Conservation (phyloP, 2,329 filamentous ascomycete genomes). For the Ascochyta pisi region DNA sequence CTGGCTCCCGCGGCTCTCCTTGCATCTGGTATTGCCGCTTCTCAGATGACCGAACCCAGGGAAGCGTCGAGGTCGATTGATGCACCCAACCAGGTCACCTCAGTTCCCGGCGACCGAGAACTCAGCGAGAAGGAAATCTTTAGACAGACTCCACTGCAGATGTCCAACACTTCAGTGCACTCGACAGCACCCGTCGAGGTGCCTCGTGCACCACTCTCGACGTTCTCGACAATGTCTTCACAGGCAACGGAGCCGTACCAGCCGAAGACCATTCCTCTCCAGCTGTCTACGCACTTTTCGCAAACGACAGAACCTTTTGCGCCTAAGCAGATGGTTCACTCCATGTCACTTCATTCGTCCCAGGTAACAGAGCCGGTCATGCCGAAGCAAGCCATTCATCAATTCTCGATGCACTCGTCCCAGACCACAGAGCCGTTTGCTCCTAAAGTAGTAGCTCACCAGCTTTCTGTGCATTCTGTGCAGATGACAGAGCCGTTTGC, state of each 20-base stretch:
- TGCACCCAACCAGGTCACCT: neutral
- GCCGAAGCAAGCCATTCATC: conserved; percentile 10
- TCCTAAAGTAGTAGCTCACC: conserved; percentile 8
- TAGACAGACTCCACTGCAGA: conserved; percentile 21
- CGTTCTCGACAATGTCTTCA: conserved; percentile 32
- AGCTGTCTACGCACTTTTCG: conserved; percentile 20
- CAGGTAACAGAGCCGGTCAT: conserved; percentile 27
- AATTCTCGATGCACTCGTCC: conserved; percentile 20
- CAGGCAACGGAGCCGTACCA: conserved; percentile 36
- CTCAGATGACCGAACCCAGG: conserved; percentile 36
- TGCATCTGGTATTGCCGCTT: conserved; percentile 36
- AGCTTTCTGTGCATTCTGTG: conserved; percentile 23
- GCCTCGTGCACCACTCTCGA: conserved; percentile 23
- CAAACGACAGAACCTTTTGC: conserved; percentile 31
- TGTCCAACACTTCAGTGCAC: conserved; percentile 40
- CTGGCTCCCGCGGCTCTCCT: conserved; percentile 28
- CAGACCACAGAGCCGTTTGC: conserved; percentile 17
- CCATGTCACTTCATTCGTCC: conserved; percentile 22
- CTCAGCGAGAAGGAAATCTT: neutral
- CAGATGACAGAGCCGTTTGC: conserved; percentile 27
- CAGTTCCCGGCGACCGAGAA: neutral
- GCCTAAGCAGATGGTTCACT: neutral
- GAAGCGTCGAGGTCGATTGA: conserved; percentile 4
- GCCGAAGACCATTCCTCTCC: conserved; percentile 2
- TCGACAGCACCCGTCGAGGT: conserved; percentile 34